Conservation (phyloP, 441 rosid species). For the Hura crepitans region DNA sequence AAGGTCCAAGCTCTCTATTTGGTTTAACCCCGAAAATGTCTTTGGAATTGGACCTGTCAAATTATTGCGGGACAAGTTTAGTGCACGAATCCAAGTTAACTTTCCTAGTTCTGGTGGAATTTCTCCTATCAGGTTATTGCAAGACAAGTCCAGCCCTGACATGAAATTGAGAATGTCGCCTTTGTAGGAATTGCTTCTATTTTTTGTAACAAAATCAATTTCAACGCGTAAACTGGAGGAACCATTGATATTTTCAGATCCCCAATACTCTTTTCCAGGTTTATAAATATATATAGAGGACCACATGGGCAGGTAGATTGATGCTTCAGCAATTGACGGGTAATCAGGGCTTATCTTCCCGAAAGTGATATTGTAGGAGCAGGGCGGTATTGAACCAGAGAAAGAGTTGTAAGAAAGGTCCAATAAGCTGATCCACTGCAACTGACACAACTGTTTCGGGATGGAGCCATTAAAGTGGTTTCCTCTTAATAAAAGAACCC, state of each 20-base stretch:
- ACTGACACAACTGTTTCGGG: background rate
- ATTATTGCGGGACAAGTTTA: background rate
- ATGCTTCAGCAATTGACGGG: background rate
- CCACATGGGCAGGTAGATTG: no score
- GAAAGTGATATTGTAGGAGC: background rate
- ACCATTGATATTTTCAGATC: background rate
- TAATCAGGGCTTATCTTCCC: no score
- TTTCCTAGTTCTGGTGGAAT: background rate
- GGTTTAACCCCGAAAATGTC: background rate
- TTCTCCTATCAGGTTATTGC: background rate
- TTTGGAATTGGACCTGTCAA: constrained; percentile 6
- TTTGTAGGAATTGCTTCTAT: background rate
- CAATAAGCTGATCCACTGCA: background rate
- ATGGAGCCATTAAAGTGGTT: background rate
- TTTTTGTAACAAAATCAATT: background rate
- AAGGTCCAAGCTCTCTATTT: constrained; percentile 25
- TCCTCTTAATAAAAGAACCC: background rate
- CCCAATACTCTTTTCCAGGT: background rate
- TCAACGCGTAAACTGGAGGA: no score
- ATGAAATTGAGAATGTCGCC: background rate
- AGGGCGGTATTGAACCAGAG: background rate
- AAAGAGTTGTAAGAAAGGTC: background rate
- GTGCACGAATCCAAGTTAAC: background rate
- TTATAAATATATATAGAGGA: background rate
- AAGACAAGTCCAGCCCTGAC: background rate